Evolutionary conservation across 2,329 filamentous ascomycete species (phyloP), one percentile per base, ranked within the genome.

Genomic region (Microsporum audouinii): DNA sequence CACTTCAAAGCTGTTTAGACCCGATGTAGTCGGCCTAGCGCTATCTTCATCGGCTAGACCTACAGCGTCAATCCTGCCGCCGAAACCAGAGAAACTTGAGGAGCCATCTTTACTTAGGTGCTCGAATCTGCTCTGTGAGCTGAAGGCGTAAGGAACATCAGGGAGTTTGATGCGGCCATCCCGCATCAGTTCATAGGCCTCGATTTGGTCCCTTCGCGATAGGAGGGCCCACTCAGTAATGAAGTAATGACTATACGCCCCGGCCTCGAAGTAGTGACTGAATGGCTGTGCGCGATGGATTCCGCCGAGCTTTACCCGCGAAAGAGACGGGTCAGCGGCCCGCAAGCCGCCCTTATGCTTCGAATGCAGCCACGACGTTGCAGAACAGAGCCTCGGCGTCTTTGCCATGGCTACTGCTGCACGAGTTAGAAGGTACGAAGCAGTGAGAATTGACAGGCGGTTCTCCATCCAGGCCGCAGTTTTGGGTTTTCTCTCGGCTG

Each of bases 261-360:
- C 70, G 38, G 67, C 66, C 36, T 76, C 73, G 60, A 71, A 76
- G 61, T 69, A 65, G 62, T 76, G 74, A 56, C 73, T 75, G 61
- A 71, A 74, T 1, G 63, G 63, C 41, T 78, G 75, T 1, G 75
- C 75, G 34, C 76, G 71, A 61, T 77, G 72, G 62, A 78, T 75
- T 23, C 76, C 74, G 31, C 74, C 75, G 1, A 77, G 68, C 59
- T 74, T 76, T 55, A 75, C 62, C n/a, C 73, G 68, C 49, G 70
- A 68, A 17, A 63, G 47, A 23, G 43, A 4, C 65, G 65, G 29
- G 58, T 68, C 65, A 3, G 7, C 14, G 2, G 34, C 34, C 10
- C 34, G 34, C 34, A 36, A 10, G 10, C 34, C 34, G 5, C 34
- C 10, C 14, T 55, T n/a, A 23, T 23, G 17, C 36, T 65, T 61